Base-by-base conservation (phyloP, 441 rosid genomes). In the Corymbia calophylla region DNA sequence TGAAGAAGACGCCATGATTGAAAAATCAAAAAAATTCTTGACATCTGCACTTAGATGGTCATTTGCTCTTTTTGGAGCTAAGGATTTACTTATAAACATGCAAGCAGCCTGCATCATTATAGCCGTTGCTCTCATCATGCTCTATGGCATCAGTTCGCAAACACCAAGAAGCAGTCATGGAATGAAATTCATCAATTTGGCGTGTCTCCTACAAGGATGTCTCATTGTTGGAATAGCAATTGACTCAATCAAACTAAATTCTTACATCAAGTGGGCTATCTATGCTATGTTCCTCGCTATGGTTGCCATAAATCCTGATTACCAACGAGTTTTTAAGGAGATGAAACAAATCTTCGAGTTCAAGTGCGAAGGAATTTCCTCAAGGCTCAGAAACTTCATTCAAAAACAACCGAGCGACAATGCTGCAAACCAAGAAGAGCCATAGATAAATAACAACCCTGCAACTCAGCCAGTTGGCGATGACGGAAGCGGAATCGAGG, bases 381-480 rank as follows among this genome's bases (percentile, higher is more conserved):
- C 1, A 4, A 73, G 49, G 23, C 82, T 39, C 0, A 11, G 29
- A 44, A 73, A 39, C 82, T 39, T 23, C 49, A 73, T 6, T 39
- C 29, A 11, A 39, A 39, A 39, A 39, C 44, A 39, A 39, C 44
- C 44, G 44, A 39, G 44, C 44, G 44, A 39, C 5, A 32, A 9
- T 1, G 0, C 35, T 70, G 4, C 0, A 44, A 16, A 35, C 49
- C 47, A 8, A 73, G 29, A 11, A 39, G 82, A 39, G 21, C 21
- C 48, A 73, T 39, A 16, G 0, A 73, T 11, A 9, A 73, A 21
- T 35, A 39, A 2, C 3, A 73, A 73, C 49, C 27, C 8, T 21
- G 9, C 2, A 17, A 39, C 81, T 35, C 48, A 0, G 19, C 8
- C 3, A 15, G 17, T 73, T 39, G 49, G 0, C 0, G 17, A 5